Conservation (phyloP, 2,329 filamentous ascomycete species). For the Neofusicoccum cordaticola region DNA sequence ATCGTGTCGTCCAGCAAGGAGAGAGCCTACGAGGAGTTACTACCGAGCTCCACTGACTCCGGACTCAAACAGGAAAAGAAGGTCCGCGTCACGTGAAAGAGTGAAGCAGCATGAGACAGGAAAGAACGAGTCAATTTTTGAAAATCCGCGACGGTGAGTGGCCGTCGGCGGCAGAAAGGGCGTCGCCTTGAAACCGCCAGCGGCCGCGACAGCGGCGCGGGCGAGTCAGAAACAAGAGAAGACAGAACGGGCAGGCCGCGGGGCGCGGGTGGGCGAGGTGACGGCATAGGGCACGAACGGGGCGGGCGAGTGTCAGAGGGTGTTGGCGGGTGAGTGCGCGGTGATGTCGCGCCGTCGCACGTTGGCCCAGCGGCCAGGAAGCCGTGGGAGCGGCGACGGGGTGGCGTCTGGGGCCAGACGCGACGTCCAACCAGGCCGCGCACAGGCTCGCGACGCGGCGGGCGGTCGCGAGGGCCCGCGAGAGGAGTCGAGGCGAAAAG, state of each 20-base stretch:
- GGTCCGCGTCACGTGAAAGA: background rate
- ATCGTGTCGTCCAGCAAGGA: conserved; percentile 40
- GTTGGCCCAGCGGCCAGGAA: background rate
- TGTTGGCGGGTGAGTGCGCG: background rate
- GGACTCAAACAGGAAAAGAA: background rate
- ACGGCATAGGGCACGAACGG: conserved; percentile 2
- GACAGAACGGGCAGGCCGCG: background rate
- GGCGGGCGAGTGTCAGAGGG: background rate
- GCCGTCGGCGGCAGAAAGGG: background rate
- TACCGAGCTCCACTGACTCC: background rate
- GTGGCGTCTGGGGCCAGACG: background rate
- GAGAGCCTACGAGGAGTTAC: conserved; percentile 26
- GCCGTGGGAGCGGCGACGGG: background rate
- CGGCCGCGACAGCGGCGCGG: background rate
- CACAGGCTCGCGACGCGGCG: background rate
- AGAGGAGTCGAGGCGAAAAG: background rate
- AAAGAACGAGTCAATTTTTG: background rate
- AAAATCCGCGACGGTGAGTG: background rate
- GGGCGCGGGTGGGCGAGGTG: background rate
- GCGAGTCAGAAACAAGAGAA: background rate
- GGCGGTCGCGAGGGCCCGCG: background rate
- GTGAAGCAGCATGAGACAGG: conserved; percentile 9
- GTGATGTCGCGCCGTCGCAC: background rate
- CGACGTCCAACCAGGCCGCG: background rate
- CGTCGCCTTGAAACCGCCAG: conserved; percentile 9